Percentiles rank a stretch among this genome's conserved stretches.
phyloP scores from a whole-genome alignment of 805 yeast species.

The Wickerhamomyces bisporus region DNA sequence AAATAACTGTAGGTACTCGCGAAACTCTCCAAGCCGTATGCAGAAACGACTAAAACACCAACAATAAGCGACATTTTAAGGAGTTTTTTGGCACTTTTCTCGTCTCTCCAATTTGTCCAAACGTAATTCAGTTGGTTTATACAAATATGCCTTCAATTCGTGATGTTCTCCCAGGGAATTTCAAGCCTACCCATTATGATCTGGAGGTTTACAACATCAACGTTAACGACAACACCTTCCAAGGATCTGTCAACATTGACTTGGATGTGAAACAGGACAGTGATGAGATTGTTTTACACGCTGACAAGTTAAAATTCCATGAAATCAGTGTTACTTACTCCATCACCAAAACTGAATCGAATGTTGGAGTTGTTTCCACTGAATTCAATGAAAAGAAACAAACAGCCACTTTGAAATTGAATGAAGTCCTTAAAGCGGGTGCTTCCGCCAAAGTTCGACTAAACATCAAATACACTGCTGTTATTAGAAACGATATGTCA shows the following conservation, averaged over 20 bases:
- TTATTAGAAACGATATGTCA: constrained; percentile 67
- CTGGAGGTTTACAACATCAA: constrained; percentile 53
- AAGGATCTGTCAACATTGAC: constrained; percentile 49
- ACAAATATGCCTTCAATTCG: constrained; percentile 20
- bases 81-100: no score
- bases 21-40: no score
- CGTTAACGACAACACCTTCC: constrained; percentile 51
- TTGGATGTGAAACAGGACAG: constrained; percentile 45
- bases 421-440: constrained; percentile 33
- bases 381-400: constrained; percentile 49
- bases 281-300: constrained; percentile 48
- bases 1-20: no score
- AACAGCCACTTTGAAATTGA: constrained; percentile 54
- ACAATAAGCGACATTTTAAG: no score
- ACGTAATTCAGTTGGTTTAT: no score
- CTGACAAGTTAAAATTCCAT: constrained; percentile 54
- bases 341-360: constrained; percentile 28
- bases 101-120: no score
- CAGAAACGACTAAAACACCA: no score
- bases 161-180: constrained; percentile 50
- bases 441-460: constrained; percentile 35
- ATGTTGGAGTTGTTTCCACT: constrained; percentile 26
- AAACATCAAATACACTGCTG: constrained; percentile 49
- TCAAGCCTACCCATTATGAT: constrained; percentile 72
- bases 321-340: constrained; percentile 34